Percentiles rank a stretch among this genome's conserved stretches.
Evolutionary conservation across 805 yeast species (phyloP).

Genomic region (Hanseniaspora lindneri): DNA sequence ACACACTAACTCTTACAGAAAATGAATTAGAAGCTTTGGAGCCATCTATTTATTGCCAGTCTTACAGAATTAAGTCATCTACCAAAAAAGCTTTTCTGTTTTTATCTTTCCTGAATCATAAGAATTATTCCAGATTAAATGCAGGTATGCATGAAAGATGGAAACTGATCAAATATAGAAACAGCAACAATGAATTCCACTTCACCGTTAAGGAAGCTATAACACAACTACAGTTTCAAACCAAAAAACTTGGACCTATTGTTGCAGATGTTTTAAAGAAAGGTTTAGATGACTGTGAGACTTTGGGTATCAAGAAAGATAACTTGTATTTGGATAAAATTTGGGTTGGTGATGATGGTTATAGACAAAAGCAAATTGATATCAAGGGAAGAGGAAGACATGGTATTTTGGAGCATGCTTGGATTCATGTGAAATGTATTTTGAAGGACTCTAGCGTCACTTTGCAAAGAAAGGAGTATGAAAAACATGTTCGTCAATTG

Average conservation of each 20-base stretch:
- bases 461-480: conserved; percentile 46
- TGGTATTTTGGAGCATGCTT: conserved; percentile 66
- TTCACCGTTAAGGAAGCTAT: conserved; percentile 66
- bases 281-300: conserved; percentile 59
- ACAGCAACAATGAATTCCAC: conserved; percentile 32
- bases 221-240: conserved; percentile 81
- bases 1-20: conserved; percentile 38
- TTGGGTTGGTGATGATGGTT: conserved; percentile 88
- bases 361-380: conserved; percentile 57
- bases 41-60: conserved; percentile 73
- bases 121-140: conserved; percentile 8
- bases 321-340: conserved; percentile 62
- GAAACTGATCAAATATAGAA: conserved; percentile 13
- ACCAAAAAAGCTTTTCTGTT: conserved; percentile 78
- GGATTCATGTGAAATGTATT: conserved; percentile 69
- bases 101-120: conserved; percentile 46
- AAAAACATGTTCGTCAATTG: conserved; percentile 37
- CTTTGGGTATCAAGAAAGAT: conserved; percentile 46
- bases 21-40: conserved; percentile 69
- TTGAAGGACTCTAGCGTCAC: conserved; percentile 55
- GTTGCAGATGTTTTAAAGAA: conserved; percentile 61
- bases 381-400: conserved; percentile 82
- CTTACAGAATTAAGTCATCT: conserved; percentile 75
- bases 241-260: conserved; percentile 68
- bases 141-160: conserved; percentile 7